phyloP scores from a whole-genome alignment of 768 basidiomycete species.

The Kockovaella imperatae region DNA sequence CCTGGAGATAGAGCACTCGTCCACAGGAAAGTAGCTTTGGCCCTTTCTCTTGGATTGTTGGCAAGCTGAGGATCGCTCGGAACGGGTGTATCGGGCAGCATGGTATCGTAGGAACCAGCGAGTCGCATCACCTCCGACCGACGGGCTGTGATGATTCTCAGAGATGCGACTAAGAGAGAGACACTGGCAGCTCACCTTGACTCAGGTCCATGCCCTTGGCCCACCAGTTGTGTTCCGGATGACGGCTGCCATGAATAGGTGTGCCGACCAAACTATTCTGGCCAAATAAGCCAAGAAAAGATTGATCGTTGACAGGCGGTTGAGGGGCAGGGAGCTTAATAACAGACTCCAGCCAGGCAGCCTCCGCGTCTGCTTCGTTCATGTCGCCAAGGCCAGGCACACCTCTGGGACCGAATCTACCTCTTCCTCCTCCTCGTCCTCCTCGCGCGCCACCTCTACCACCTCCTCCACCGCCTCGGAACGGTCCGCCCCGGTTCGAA shows the following conservation, averaged over 20 bases:
- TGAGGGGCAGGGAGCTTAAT: too few species aligned
- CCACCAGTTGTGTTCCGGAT: constrained; percentile 7
- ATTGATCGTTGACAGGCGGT: too few species aligned
- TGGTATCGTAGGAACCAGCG: constrained; percentile 20
- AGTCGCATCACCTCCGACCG: constrained; percentile 11
- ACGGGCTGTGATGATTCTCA: constrained; percentile 3
- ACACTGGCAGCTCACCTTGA: constrained; percentile 9
- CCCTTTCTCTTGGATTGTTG: not conserved
- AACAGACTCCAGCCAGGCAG: too few species aligned
- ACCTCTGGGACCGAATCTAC: too few species aligned
- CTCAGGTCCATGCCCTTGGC: constrained; percentile 9
- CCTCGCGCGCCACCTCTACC: too few species aligned
- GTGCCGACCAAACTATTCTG: constrained; percentile 8
- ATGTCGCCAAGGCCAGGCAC: too few species aligned
- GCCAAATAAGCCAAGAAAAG: constrained; percentile 10
- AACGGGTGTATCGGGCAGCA: constrained; percentile 4
- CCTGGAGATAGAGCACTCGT: too few species aligned
- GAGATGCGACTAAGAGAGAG: not conserved
- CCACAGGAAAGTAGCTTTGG: constrained; percentile 1
- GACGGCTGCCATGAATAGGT: constrained; percentile 1
- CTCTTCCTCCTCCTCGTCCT: too few species aligned
- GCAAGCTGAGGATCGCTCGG: not conserved
- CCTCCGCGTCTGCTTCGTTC: too few species aligned
- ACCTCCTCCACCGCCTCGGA: too few species aligned
- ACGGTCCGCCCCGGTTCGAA: too few species aligned